Percentiles rank a stretch among this genome's conserved stretches.
phyloP scores from a whole-genome alignment of 2,329 filamentous ascomycete species.

The Claviceps spartinae region DNA sequence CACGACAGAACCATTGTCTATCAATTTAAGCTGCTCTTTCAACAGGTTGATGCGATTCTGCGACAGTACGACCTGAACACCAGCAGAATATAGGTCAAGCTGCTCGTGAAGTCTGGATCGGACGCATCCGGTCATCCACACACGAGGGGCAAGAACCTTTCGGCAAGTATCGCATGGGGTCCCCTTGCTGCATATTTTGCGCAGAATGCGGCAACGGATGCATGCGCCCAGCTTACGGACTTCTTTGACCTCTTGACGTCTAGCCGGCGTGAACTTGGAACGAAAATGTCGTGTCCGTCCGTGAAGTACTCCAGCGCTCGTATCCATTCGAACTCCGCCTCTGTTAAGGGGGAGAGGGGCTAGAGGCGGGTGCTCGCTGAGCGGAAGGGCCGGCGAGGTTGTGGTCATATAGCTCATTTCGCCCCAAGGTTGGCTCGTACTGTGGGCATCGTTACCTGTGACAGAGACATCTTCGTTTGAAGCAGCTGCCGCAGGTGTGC shows the following conservation, averaged over 20 bases:
- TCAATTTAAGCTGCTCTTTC: slow-evolving; percentile 35
- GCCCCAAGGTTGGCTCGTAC: slow-evolving; percentile 33
- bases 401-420: slow-evolving; percentile 37
- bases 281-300: slow-evolving; percentile 39
- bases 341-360: slow-evolving; percentile 18
- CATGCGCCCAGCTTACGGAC: slow-evolving; percentile 53
- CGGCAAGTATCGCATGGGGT: slow-evolving; percentile 50
- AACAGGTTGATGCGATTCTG: slow-evolving; percentile 44
- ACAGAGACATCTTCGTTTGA: slow-evolving; percentile 10
- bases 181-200: slow-evolving; percentile 53
- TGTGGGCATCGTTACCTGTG: slow-evolving; percentile 10
- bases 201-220: slow-evolving; percentile 50
- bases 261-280: slow-evolving; percentile 40
- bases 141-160: slow-evolving; percentile 47
- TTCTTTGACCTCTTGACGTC: slow-evolving; percentile 52
- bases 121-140: slow-evolving; percentile 53
- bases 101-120: slow-evolving; percentile 48
- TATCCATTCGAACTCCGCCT: slow-evolving; percentile 42
- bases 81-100: slow-evolving; percentile 49
- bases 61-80: slow-evolving; percentile 48
- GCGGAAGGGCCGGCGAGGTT: slow-evolving; percentile 18
- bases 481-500: slow-evolving; percentile 10
- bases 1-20: slow-evolving; percentile 35
- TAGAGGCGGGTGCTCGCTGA: slow-evolving; percentile 17
- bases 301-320: slow-evolving; percentile 26